Evolutionary conservation across 495 filamentous ascomycete species (phyloP).

Genomic region (Parachaetomium inaequale): DNA sequence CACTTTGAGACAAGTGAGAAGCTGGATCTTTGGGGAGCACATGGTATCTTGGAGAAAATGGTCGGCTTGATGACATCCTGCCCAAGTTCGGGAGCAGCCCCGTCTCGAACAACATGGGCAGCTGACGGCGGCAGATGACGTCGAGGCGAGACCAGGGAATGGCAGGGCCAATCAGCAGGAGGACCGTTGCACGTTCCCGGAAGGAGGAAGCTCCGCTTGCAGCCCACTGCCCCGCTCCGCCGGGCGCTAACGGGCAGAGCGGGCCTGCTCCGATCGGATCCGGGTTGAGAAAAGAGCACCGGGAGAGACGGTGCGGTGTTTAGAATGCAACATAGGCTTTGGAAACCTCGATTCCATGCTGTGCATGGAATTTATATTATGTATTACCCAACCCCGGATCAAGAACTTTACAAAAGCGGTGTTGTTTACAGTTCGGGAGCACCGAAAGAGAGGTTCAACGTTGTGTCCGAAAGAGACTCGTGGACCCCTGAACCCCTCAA

Average conservation of each 20-base stretch:
- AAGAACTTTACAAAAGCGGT: no score
- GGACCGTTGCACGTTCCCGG: constrained; percentile 12
- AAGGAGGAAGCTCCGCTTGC: constrained; percentile 3
- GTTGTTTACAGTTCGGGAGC: neutral
- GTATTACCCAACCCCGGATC: no score
- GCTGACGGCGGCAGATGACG: neutral
- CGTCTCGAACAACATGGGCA: no score
- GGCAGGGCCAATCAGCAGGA: neutral
- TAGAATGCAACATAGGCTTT: neutral
- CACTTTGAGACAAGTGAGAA: no score
- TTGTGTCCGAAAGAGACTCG: no score
- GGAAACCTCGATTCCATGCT: neutral
- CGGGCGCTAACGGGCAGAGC: neutral
- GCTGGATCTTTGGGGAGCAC: no score
- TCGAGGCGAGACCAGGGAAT: neutral
- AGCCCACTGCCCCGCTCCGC: neutral
- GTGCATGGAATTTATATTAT: no score
- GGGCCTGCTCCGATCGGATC: constrained; percentile 4
- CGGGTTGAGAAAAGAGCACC: neutral
- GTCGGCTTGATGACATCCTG: no score
- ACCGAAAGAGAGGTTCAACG: no score
- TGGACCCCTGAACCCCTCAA: neutral
- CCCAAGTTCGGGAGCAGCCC: no score
- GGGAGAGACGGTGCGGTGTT: neutral
- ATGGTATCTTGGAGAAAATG: no score